Evolutionary conservation across 2,329 filamentous ascomycete species (phyloP).

Genomic region (Cordyceps cateniannulata): DNA sequence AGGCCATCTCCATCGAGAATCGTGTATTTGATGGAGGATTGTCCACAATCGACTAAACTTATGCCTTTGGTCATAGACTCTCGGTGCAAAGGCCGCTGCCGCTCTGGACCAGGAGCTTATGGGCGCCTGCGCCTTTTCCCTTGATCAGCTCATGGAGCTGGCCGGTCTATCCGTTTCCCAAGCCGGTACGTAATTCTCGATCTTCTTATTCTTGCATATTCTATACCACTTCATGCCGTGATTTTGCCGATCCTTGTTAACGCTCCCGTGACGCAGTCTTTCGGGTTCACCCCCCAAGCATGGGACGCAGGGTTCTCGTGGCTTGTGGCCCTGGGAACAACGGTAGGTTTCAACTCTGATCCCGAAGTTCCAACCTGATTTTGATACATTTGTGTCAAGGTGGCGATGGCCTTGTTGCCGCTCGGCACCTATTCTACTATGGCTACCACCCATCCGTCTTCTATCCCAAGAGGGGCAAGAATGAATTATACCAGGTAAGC

Average conservation of each 20-base stretch:
- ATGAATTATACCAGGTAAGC: slow-evolving; percentile 76
- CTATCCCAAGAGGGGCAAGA: slow-evolving; percentile 88
- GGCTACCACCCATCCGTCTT: slow-evolving; percentile 85
- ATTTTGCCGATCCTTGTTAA: not conserved
- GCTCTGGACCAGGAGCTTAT: slow-evolving; percentile 92
- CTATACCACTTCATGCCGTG: not conserved
- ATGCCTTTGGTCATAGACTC: slow-evolving; percentile 53
- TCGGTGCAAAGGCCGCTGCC: slow-evolving; percentile 80
- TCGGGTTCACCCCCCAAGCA: slow-evolving; percentile 68
- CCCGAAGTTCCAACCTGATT: not conserved
- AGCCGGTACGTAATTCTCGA: slow-evolving; percentile 53
- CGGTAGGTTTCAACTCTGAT: slow-evolving; percentile 34
- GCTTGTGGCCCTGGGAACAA: slow-evolving; percentile 85
- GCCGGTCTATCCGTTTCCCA: slow-evolving; percentile 91
- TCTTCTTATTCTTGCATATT: not conserved
- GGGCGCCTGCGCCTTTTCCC: slow-evolving; percentile 78
- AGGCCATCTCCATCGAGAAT: not conserved
- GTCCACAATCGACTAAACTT: not conserved
- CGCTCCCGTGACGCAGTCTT: slow-evolving; percentile 55
- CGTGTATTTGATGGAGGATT: not conserved
- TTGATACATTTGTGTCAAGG: slow-evolving; percentile 45
- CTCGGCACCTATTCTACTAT: slow-evolving; percentile 84
- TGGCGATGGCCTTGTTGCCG: slow-evolving; percentile 90
- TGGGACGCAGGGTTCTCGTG: slow-evolving; percentile 69
- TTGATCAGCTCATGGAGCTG: slow-evolving; percentile 96